Evolutionary conservation across 1,284 basidiomycete genomes (phyloP).

Genomic region (Cryptococcus sp.): DNA sequence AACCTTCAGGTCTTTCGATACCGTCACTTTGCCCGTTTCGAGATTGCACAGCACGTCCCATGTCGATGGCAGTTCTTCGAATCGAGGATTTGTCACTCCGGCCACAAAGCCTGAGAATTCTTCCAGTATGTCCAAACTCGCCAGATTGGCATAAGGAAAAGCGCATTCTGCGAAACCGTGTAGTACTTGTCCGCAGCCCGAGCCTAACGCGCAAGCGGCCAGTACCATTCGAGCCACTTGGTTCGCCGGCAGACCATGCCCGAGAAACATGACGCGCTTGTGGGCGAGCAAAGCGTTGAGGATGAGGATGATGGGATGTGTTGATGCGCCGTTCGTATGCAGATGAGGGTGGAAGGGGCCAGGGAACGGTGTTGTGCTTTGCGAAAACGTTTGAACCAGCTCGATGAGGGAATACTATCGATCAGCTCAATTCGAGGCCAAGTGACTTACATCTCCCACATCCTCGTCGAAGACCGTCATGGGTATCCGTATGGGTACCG

Average conservation of each 20-base stretch:
- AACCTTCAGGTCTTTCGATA: constrained; percentile 62
- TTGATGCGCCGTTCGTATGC: constrained; percentile 85
- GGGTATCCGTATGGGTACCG: constrained; percentile 82
- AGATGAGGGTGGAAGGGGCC: constrained; percentile 87
- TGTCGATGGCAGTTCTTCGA: constrained; percentile 71
- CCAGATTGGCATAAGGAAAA: constrained; percentile 91
- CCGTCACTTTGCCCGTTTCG: constrained; percentile 77
- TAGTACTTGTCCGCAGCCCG: constrained; percentile 81
- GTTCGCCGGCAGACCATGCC: constrained; percentile 80
- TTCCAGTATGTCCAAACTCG: constrained; percentile 85
- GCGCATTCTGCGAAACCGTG: constrained; percentile 83
- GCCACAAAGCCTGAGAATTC: constrained; percentile 87
- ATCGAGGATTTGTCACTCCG: constrained; percentile 94
- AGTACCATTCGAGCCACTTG: constrained; percentile 87
- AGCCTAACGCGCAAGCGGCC: constrained; percentile 87
- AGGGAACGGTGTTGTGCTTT: constrained; percentile 62
- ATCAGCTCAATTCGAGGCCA: constrained; percentile 1
- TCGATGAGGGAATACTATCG: constrained; percentile 86
- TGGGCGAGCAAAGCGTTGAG: constrained; percentile 93
- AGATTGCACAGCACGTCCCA: constrained; percentile 96
- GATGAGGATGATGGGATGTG: constrained; percentile 89
- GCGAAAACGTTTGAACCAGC: constrained; percentile 84
- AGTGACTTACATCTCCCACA: constrained; percentile 80
- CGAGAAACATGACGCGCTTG: constrained; percentile 91
- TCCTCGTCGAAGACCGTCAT: constrained; percentile 85